Evolutionary conservation across 331 rosid genomes (phyloP), one percentile per base, ranked within the genome.

Genomic region (Acacia pycnantha): DNA sequence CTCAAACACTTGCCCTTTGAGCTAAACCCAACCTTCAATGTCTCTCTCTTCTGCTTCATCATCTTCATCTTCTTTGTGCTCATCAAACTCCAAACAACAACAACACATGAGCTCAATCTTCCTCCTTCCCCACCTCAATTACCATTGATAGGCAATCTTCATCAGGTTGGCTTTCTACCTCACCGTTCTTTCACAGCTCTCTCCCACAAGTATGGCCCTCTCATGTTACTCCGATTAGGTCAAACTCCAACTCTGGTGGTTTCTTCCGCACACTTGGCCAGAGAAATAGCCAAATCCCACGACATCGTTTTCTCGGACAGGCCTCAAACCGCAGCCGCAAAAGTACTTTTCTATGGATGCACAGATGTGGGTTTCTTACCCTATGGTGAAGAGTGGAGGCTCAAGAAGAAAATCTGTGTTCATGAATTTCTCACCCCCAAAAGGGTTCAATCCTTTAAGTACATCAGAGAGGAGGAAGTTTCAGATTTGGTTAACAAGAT

Each of bases 341-440:
- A 85, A 6, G 76, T 70, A 72, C 22, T 90, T 1, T 6, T 86
- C 26, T 88, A 88, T 8, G 91, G 82, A 6, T 66, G 72, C 67
- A 56, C 5, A 0, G 89, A 87, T 13, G 0, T 90, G 1, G 90
- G 53, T 0, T 91, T 85, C 12, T 75, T 79, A 12, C 66, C 56
- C 7, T 87, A 86, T 15, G 94, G 94, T 0, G 92, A 89, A n/a
- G 79, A 51, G 15, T 89, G 93, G 97, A 89, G 82, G 44, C 84
- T 84, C 29, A 84, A 74, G 0, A 81, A 59, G 19, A 93, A 85
- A 35, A 68, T 90, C 0, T 70, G 84, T 4, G 87, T 82, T 0
- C 51, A 54, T 1, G 79, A 93, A 54, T 84, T 91, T 64, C 74
- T 90, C 3, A 91, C 85, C 87, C 21, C 44, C 12, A 87, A 79